Conservation (phyloP, 192 early-diverging fungal species). For the Spinellus fusiger region DNA sequence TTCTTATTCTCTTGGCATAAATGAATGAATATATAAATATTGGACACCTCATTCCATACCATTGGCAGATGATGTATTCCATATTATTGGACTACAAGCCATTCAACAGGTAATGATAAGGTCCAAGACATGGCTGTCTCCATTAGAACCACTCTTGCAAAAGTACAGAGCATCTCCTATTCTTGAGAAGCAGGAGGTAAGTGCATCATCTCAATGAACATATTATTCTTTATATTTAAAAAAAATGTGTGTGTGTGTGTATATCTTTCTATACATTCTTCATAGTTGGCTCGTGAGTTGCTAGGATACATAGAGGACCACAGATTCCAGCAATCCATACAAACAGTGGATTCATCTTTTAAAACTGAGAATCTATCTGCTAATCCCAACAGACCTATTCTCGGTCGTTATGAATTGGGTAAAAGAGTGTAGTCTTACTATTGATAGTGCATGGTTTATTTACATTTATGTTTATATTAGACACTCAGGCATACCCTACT, state of each 20-base stretch:
- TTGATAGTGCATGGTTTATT: background rate
- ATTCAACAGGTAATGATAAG: constrained; percentile 17
- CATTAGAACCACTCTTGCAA: constrained; percentile 1
- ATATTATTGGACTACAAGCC: constrained; percentile 16
- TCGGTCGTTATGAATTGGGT: background rate
- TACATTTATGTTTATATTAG: background rate
- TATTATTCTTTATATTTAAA: background rate
- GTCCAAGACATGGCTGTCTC: constrained; percentile 6
- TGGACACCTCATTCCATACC: too few relatives aligned
- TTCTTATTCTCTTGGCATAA: too few relatives aligned
- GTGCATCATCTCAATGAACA: background rate
- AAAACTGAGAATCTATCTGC: constrained; percentile 4
- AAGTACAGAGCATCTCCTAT: constrained; percentile 5
- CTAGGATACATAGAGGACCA: constrained; percentile 2
- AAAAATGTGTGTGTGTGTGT: background rate
- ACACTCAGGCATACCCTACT: background rate
- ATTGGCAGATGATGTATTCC: constrained; percentile 17
- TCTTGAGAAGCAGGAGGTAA: constrained; percentile 11
- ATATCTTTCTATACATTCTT: background rate
- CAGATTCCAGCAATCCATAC: background rate
- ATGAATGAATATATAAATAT: too few relatives aligned
- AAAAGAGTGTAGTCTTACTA: background rate
- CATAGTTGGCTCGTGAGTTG: constrained; percentile 2
- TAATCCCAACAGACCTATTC: constrained; percentile 9
- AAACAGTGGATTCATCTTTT: background rate